Conservation (phyloP, 75 land plant species). For the Selaginella moellendorffii region DNA sequence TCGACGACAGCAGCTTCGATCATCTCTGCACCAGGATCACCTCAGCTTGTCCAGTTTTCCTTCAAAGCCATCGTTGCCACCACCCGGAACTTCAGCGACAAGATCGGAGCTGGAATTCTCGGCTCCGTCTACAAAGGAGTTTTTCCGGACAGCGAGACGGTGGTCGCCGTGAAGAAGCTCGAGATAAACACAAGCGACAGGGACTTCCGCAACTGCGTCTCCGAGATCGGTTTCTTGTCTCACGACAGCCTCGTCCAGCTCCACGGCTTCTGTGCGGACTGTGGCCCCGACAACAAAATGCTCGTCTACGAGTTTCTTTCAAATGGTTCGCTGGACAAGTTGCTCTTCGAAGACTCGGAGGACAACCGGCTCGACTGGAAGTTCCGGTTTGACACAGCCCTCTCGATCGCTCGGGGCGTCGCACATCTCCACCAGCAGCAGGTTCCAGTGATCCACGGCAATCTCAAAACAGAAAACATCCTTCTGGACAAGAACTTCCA, state of each 20-base stretch:
- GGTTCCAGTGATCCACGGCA: not conserved
- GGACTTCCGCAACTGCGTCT: not conserved
- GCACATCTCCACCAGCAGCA: not conserved
- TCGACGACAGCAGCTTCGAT: too few species aligned
- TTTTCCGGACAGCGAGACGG: not conserved
- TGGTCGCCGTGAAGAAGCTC: not conserved
- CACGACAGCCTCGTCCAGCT: not conserved
- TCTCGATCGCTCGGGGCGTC: not conserved
- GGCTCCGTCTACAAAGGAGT: not conserved
- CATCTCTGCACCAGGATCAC: too few species aligned
- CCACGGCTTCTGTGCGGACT: not conserved
- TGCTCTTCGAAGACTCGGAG: not conserved
- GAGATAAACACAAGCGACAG: not conserved
- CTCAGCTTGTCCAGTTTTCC: not conserved
- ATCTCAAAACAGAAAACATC: not conserved
- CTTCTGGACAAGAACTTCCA: not conserved
- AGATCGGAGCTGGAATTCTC: not conserved
- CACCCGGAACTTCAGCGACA: not conserved
- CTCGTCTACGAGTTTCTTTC: not conserved
- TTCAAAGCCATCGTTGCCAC: not conserved
- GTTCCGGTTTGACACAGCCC: not conserved
- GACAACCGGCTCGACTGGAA: not conserved
- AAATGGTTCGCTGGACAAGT: not conserved
- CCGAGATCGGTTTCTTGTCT: not conserved
- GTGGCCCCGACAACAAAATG: not conserved